These are phyloP conservation scores for Rhizopogon sp. DNA, from an alignment of 768 basidiomycete species.

Conservation along the genomic window DNA sequence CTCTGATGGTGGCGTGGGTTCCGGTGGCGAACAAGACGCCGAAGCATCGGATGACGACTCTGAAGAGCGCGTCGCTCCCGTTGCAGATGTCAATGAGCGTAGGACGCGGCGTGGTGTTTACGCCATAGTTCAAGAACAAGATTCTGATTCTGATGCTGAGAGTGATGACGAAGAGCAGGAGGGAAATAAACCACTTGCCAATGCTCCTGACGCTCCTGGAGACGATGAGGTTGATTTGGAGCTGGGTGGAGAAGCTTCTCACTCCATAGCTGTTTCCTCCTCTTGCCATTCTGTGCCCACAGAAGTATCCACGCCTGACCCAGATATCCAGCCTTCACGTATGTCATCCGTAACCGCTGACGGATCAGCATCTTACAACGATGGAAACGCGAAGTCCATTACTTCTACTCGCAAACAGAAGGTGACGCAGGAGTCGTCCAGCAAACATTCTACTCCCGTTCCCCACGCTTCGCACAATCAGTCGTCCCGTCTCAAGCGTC, in stretches of 20 bases:
- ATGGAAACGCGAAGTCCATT: slow-evolving; percentile 41
- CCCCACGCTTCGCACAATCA: slow-evolving; percentile 18
- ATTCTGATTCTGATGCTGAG: slow-evolving; percentile 53
- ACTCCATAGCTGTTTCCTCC: slow-evolving; percentile 10
- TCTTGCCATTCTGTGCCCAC: slow-evolving; percentile 22
- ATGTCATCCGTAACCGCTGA: slow-evolving; percentile 31
- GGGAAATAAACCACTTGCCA: slow-evolving; percentile 42
- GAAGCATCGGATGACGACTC: slow-evolving; percentile 29
- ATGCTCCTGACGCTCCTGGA: slow-evolving; percentile 34
- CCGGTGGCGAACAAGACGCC: slow-evolving; percentile 44
- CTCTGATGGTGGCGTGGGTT: slow-evolving; percentile 44
- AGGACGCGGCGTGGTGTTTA: slow-evolving; percentile 81
- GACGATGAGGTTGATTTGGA: slow-evolving; percentile 51
- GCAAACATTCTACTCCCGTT: slow-evolving; percentile 33
- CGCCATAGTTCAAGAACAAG: slow-evolving; percentile 56
- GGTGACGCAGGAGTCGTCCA: slow-evolving; percentile 45
- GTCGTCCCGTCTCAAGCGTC: slow-evolving; percentile 16
- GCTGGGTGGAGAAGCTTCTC: slow-evolving; percentile 26
- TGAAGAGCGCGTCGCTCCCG: slow-evolving; percentile 43
- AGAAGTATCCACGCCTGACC: slow-evolving; percentile 14
- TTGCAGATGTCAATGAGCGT: slow-evolving; percentile 70
- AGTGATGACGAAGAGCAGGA: slow-evolving; percentile 51
- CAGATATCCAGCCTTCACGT: slow-evolving; percentile 24
- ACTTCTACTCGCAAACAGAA: slow-evolving; percentile 60
- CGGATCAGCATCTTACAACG: slow-evolving; percentile 23